Percentiles rank a stretch among this genome's conserved stretches.
Evolutionary conservation across 768 basidiomycete species (phyloP).

Genomic region (Daedaleopsis nitida): DNA sequence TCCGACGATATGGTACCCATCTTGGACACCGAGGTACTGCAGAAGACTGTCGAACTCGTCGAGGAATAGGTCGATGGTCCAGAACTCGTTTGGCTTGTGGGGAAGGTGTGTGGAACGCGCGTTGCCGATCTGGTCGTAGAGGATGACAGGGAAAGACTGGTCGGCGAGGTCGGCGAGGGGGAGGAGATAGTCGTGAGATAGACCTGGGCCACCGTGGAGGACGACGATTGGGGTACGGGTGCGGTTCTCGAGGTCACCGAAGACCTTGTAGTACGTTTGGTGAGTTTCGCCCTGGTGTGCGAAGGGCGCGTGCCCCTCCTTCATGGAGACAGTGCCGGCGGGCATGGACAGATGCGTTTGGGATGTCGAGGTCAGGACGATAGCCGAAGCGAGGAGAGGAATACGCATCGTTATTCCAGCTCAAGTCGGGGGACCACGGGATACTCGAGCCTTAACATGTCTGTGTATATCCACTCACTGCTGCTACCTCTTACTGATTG

Average conservation of each 20-base stretch:
- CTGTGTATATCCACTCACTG: no score
- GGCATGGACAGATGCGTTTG: not conserved
- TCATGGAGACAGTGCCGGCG: not conserved
- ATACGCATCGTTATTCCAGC: not conserved
- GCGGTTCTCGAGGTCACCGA: conserved; percentile 42
- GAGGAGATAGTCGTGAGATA: conserved; percentile 44
- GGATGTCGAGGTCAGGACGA: not conserved
- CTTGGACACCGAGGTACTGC: conserved; percentile 39
- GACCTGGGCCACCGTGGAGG: conserved; percentile 52
- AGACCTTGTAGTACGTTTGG: conserved; percentile 46
- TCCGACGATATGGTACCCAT: conserved; percentile 47
- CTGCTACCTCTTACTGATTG: no score
- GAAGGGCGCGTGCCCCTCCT: conserved; percentile 29
- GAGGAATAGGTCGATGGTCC: conserved; percentile 52
- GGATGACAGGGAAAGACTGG: conserved; percentile 41
- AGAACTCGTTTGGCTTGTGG: conserved; percentile 39
- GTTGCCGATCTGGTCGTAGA: conserved; percentile 55
- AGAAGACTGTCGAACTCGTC: conserved; percentile 56
- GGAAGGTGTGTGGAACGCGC: conserved; percentile 46
- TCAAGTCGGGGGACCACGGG: not conserved
- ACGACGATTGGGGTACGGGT: conserved; percentile 38
- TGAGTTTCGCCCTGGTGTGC: conserved; percentile 26
- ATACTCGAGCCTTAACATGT: no score
- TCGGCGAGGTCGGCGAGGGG: conserved; percentile 40
- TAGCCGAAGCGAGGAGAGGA: not conserved